Evolutionary conservation across 495 filamentous ascomycete species (phyloP).

Genomic region (Podospora bellae-mahoneyi): DNA sequence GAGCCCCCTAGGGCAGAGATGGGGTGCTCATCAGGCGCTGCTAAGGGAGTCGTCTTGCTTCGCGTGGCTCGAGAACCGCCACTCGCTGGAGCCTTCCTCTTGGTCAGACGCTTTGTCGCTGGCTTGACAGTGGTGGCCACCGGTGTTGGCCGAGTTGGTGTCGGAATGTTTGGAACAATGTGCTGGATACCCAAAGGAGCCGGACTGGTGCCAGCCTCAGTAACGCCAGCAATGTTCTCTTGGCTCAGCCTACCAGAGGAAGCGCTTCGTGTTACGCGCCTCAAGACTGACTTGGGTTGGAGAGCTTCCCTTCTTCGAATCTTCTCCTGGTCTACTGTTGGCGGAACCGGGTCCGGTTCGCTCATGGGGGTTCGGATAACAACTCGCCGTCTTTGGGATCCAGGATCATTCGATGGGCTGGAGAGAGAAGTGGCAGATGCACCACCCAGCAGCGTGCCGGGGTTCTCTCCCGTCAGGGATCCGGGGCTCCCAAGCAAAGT

Average conservation of each 20-base stretch:
- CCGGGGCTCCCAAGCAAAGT: neutral
- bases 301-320: constrained; percentile 28
- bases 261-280: constrained; percentile 23
- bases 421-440: neutral
- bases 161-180: neutral
- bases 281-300: constrained; percentile 42
- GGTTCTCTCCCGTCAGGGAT: neutral
- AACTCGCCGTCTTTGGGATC: constrained; percentile 29
- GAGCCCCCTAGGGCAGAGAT: neutral
- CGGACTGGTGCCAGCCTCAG: neutral
- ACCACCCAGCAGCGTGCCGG: neutral
- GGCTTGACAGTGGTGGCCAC: neutral
- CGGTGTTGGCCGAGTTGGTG: neutral
- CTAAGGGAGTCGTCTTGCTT: neutral
- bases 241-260: constrained; percentile 12
- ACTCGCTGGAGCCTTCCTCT: neutral
- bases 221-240: neutral
- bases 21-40: neutral
- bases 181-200: neutral
- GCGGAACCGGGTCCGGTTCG: constrained; percentile 26
- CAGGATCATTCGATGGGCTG: constrained; percentile 15
- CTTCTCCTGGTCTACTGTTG: constrained; percentile 42
- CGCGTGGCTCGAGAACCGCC: neutral
- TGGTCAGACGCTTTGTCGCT: neutral
- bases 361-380: constrained; percentile 37